These are phyloP conservation scores for Botryotinia narcissicola DNA, from an alignment of 2,329 filamentous ascomycete genomes.

Conservation along the genomic window DNA sequence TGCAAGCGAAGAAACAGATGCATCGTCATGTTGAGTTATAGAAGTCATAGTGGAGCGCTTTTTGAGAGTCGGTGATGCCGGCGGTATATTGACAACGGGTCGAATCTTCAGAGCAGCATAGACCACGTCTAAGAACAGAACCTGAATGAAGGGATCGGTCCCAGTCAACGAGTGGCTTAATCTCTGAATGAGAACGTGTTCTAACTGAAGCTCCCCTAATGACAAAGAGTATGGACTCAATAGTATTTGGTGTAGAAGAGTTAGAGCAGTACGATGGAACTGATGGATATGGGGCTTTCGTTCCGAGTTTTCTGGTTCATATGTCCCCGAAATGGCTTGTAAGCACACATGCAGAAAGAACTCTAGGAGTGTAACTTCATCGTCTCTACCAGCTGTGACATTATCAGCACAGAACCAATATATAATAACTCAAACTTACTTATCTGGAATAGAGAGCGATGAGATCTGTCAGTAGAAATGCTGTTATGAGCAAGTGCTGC, in stretches of 20 bases:
- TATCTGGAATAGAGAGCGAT: constrained; percentile 46
- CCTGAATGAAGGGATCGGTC: constrained; percentile 69
- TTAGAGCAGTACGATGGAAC: constrained; percentile 68
- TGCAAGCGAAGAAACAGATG: constrained; percentile 41
- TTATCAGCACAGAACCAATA: constrained; percentile 23
- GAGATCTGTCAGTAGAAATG: constrained; percentile 48
- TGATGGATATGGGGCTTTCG: constrained; percentile 56
- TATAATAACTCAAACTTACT: constrained; percentile 46
- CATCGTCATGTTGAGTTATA: constrained; percentile 25
- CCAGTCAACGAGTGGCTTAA: constrained; percentile 60
- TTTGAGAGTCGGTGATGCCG: constrained; percentile 33
- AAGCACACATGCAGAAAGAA: constrained; percentile 67
- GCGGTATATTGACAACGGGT: constrained; percentile 25
- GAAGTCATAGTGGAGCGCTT: constrained; percentile 30
- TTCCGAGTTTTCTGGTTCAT: constrained; percentile 40
- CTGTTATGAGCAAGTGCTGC: constrained; percentile 63
- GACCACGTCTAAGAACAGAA: constrained; percentile 74
- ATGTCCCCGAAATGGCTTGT: constrained; percentile 53
- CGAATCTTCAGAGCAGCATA: constrained; percentile 69
- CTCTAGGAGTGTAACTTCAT: constrained; percentile 61
- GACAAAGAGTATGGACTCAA: constrained; percentile 59
- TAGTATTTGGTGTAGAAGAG: constrained; percentile 68
- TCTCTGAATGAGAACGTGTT: constrained; percentile 66
- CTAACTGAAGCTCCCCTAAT: constrained; percentile 64
- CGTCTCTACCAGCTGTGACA: constrained; percentile 49